phyloP scores from a whole-genome alignment of 2,329 filamentous ascomycete species.

The Keithomyces neogunnii region DNA sequence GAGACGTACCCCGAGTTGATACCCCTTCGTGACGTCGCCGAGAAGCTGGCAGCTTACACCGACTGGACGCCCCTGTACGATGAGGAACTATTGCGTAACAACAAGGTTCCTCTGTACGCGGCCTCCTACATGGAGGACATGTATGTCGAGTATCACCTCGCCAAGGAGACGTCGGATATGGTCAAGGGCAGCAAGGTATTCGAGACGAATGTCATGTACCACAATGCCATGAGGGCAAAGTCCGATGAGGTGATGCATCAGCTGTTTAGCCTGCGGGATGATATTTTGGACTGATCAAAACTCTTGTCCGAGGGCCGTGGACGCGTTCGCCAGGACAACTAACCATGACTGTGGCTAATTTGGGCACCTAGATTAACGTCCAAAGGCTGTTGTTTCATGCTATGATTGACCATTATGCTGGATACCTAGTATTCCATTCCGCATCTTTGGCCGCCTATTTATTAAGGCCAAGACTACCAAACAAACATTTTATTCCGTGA shows the following conservation, averaged over 20 bases:
- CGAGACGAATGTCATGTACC: conserved; percentile 80
- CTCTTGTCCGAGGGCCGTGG: too few species aligned
- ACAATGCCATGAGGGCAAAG: conserved; percentile 69
- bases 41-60: conserved; percentile 57
- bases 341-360: too few species aligned
- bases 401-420: too few species aligned
- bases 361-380: too few species aligned
- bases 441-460: too few species aligned
- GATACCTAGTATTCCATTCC: too few species aligned
- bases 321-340: too few species aligned
- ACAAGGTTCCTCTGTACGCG: conserved; percentile 79
- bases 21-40: conserved; percentile 58
- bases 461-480: too few species aligned
- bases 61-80: conserved; percentile 77
- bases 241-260: conserved; percentile 68
- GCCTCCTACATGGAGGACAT: conserved; percentile 81
- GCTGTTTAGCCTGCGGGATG: conserved; percentile 69
- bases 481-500: too few species aligned
- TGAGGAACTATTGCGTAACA: conserved; percentile 59
- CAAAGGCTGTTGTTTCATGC: too few species aligned
- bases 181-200: conserved; percentile 74
- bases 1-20: conserved; percentile 69
- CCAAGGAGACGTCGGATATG: conserved; percentile 62
- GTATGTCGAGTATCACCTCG: conserved; percentile 77
- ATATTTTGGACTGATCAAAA: conserved; percentile 41